Conservation (phyloP, 2,329 filamentous ascomycete species). For the Diaporthe sp. region DNA sequence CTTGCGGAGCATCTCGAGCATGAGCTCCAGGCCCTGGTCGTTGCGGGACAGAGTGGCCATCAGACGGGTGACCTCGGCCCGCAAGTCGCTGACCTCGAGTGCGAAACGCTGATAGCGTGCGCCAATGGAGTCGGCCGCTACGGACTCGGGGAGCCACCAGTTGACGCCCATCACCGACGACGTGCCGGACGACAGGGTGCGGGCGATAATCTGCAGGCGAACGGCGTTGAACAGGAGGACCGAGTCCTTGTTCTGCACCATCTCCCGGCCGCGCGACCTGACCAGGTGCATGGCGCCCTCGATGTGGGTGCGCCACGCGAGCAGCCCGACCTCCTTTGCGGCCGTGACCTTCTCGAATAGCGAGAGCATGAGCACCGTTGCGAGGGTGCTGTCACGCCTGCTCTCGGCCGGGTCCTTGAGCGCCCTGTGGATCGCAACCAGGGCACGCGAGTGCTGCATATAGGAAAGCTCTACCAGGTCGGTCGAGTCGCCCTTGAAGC, state of each 20-base stretch:
- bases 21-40: slow-evolving; percentile 61
- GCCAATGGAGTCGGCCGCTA: slow-evolving; percentile 60
- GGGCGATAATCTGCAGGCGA: slow-evolving; percentile 71
- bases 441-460: slow-evolving; percentile 65
- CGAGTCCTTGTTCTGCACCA: slow-evolving; percentile 65
- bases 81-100: slow-evolving; percentile 66
- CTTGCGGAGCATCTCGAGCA: slow-evolving; percentile 65
- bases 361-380: slow-evolving; percentile 69
- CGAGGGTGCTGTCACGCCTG: slow-evolving; percentile 67
- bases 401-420: slow-evolving; percentile 63
- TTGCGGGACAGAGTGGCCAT: slow-evolving; percentile 61
- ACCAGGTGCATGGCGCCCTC: slow-evolving; percentile 72
- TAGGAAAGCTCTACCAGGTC: slow-evolving; percentile 57
- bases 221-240: slow-evolving; percentile 70
- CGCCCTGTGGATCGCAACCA: slow-evolving; percentile 64
- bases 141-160: slow-evolving; percentile 69
- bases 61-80: slow-evolving; percentile 64
- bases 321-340: slow-evolving; percentile 64
- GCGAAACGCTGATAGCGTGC: slow-evolving; percentile 62
- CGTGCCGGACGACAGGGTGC: slow-evolving; percentile 66
- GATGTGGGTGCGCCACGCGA: slow-evolving; percentile 73
- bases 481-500: slow-evolving; percentile 51
- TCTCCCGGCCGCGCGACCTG: slow-evolving; percentile 67
- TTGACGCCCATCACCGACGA: slow-evolving; percentile 65
- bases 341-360: slow-evolving; percentile 71